Conservation (phyloP, 306 rosid genomes). For the Castanea crenata region DNA sequence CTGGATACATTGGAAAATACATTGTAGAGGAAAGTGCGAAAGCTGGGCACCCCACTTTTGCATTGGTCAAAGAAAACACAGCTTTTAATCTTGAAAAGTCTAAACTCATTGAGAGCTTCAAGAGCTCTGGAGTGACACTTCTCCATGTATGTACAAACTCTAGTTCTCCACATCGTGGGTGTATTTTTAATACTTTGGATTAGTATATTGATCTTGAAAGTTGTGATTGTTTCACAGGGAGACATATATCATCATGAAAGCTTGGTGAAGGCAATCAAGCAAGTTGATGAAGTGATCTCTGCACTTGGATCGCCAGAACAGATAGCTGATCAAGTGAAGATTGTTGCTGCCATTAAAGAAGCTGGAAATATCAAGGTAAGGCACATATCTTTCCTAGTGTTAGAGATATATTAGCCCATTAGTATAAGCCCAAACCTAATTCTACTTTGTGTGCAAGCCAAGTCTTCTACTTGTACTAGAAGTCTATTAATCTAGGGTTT, state of each 20-base stretch:
- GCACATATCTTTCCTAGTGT: too few species aligned
- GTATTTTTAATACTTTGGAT: too few species aligned
- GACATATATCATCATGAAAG: slow-evolving; percentile 31
- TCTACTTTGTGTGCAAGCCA: too few species aligned
- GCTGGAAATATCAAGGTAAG: slow-evolving; percentile 46
- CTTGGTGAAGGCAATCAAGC: slow-evolving; percentile 41
- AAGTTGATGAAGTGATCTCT: slow-evolving; percentile 45
- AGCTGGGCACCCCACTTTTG: slow-evolving; percentile 42
- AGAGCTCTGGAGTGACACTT: slow-evolving; percentile 25
- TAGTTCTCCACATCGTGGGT: not conserved
- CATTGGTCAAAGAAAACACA: slow-evolving; percentile 18
- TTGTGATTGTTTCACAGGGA: slow-evolving; percentile 13
- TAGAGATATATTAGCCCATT: too few species aligned
- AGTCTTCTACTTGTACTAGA: too few species aligned
- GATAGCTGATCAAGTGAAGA: slow-evolving; percentile 27
- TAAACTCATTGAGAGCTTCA: slow-evolving; percentile 32
- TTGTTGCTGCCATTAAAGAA: slow-evolving; percentile 48
- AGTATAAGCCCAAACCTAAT: too few species aligned
- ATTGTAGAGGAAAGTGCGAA: slow-evolving; percentile 35
- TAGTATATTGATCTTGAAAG: not conserved
- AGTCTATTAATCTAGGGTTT: too few species aligned
- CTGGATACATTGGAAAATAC: slow-evolving; percentile 40
- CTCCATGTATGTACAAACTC: slow-evolving; percentile 10
- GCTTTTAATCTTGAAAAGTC: not conserved
- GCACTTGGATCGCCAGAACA: slow-evolving; percentile 26